Evolutionary conservation across 2,329 filamentous ascomycete species (phyloP).

Genomic region (Moelleriella libera): DNA sequence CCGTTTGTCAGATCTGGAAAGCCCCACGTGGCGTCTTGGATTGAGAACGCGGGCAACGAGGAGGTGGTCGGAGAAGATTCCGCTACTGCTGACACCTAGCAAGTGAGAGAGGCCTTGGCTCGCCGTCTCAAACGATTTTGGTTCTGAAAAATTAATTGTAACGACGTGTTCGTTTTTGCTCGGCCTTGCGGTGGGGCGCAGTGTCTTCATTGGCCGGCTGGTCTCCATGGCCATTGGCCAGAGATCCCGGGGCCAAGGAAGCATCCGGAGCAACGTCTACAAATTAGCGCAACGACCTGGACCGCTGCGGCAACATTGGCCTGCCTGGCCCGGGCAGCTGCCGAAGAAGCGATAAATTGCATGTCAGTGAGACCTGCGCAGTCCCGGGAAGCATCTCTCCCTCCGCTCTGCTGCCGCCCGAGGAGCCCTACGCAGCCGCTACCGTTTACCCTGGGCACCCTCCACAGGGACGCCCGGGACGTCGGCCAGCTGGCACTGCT

Average conservation of each 20-base stretch:
- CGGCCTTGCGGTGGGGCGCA: background rate
- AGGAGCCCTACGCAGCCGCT: too few relatives aligned
- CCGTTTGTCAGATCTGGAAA: constrained; percentile 12
- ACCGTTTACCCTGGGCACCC: too few relatives aligned
- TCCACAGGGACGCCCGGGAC: too few relatives aligned
- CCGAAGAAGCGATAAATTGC: too few relatives aligned
- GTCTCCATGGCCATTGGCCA: background rate
- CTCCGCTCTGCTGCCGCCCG: too few relatives aligned
- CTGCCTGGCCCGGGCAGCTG: too few relatives aligned
- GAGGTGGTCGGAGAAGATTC: background rate
- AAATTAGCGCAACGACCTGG: background rate
- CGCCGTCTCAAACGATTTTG: background rate
- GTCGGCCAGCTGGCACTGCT: too few relatives aligned
- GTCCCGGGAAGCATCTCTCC: too few relatives aligned
- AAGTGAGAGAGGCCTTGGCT: background rate
- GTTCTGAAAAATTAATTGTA: background rate
- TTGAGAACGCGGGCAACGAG: constrained; percentile 5
- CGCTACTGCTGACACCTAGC: background rate
- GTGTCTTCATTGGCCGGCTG: background rate
- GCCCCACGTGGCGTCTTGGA: constrained; percentile 13
- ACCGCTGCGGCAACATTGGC: too few relatives aligned
- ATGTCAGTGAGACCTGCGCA: too few relatives aligned
- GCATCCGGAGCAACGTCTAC: background rate
- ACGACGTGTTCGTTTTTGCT: background rate
- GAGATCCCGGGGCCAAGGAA: background rate